Conservation (phyloP, 2,329 filamentous ascomycete genomes). For the Tolypocladium album region DNA sequence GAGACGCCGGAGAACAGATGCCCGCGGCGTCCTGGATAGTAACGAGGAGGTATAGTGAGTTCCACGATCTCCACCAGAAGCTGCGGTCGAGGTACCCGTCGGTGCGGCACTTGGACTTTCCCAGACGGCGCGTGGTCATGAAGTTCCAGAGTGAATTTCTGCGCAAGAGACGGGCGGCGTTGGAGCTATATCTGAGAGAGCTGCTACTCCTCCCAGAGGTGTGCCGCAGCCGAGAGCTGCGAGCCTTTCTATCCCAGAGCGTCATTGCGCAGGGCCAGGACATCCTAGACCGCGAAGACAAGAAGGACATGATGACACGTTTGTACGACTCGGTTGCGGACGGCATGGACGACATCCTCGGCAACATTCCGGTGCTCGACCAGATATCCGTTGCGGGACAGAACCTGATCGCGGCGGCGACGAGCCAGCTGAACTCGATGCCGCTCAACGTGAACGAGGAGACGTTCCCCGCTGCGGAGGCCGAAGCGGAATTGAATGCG, state of each 20-base stretch:
- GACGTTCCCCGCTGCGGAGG: conserved; percentile 53
- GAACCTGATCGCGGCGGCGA: conserved; percentile 72
- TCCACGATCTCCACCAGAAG: conserved; percentile 87
- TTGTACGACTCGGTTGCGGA: conserved; percentile 96
- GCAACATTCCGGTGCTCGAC: conserved; percentile 90
- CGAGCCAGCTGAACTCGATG: conserved; percentile 49
- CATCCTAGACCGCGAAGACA: conserved; percentile 48
- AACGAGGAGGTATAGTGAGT: conserved; percentile 90
- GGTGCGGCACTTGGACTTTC: conserved; percentile 84
- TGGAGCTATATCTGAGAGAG: conserved; percentile 77
- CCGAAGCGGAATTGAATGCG: conserved; percentile 85
- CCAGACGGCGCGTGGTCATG: conserved; percentile 83
- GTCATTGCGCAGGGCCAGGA: conserved; percentile 57
- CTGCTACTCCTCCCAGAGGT: conserved; percentile 83
- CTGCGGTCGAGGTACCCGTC: conserved; percentile 77
- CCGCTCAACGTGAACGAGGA: conserved; percentile 43
- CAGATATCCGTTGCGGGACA: conserved; percentile 89
- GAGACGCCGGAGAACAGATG: conserved; percentile 90
- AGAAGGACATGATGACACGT: conserved; percentile 82
- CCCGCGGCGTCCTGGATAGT: conserved; percentile 91
- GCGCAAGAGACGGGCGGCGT: conserved; percentile 70
- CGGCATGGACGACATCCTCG: conserved; percentile 95
- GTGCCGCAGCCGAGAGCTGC: conserved; percentile 83
- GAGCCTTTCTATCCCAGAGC: conserved; percentile 85
- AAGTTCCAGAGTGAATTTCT: conserved; percentile 95